Base-by-base conservation (phyloP, 495 filamentous ascomycete species). In the Aspergillus taichungensis region DNA sequence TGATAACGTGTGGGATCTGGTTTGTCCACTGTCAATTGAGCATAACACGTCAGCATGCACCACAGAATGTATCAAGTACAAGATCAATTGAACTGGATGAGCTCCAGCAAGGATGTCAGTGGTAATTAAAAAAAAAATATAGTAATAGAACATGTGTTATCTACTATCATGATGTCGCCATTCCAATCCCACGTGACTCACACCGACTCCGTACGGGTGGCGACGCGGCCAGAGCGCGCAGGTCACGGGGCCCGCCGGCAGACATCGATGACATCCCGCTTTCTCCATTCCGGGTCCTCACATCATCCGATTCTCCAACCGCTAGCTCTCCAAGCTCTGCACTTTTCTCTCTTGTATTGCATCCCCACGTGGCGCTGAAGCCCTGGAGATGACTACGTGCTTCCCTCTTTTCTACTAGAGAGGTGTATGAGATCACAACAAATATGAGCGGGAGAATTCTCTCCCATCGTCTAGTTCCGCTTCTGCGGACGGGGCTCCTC, bases 381-480 rank as follows among this genome's bases (percentile, higher is more conserved):
- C 56, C 53, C 49, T 24, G 49, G 53, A 57, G 42, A 56, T 53
- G 54, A 52, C 53, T 41, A 39, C 34, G 29, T 46, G 44, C 45
- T 34, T 45, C 30, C 31, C 29, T 42, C 30, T 37, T 18, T 32
- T 30, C 42, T 45, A 49, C 49, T 46, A 31, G 53, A 24, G 18
- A 53, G 51, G 46, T 64, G 56, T 55, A 69, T 73, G 68, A 57
- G 59, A 66, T 56, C 47, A 53, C 56, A 51, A 54, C 47, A 63
- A 57, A 59, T 62, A 91, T 91, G 86, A 90, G 84, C 73, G 84
- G 83, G 71, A 83, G 85, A 74, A 79, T 90, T 42, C 73, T 87
- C 71, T 79, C 82, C 64, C 77, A 82, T 51, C 78, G 83, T 67
- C 78, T 83, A 46, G 73, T 78, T 63, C 79, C 82, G 65, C 66